phyloP scores from a whole-genome alignment of 2,329 filamentous ascomycete genomes.

The Berkeleyomyces rouxiae region DNA sequence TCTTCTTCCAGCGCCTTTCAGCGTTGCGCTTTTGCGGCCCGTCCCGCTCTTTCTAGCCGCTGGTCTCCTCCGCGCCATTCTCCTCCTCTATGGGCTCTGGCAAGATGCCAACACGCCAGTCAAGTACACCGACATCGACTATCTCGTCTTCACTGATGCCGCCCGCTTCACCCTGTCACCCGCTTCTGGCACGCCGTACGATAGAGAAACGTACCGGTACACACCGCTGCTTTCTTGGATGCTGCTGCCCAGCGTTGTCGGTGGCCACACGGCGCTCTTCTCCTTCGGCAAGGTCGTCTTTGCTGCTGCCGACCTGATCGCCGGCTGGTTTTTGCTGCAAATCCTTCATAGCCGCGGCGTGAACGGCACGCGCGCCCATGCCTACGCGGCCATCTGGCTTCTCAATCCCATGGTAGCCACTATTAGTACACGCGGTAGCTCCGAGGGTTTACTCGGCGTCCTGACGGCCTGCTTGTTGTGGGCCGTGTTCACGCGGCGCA shows the following conservation, averaged over 20 bases:
- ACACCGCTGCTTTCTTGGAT: constrained; percentile 89
- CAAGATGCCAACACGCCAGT: constrained; percentile 83
- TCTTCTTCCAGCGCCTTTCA: constrained; percentile 4
- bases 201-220: constrained; percentile 88
- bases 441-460: constrained; percentile 75
- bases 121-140: constrained; percentile 99
- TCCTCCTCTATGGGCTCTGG: constrained; percentile 78
- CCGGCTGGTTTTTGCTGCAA: constrained; percentile 34
- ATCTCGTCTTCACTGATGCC: constrained; percentile 94
- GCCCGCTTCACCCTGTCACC: constrained; percentile 48
- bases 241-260: constrained; percentile 51
- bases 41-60: constrained; percentile 35
- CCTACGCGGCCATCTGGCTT: constrained; percentile 77
- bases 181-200: constrained; percentile 52
- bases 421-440: constrained; percentile 88
- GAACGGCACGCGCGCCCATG: constrained; percentile 38
- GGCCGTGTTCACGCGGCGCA: constrained; percentile 51
- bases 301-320: constrained; percentile 63
- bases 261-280: constrained; percentile 31
- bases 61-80: constrained; percentile 47
- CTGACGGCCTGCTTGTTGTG: constrained; percentile 71
- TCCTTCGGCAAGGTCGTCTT: constrained; percentile 80
- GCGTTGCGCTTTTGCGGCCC: constrained; percentile 10
- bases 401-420: constrained; percentile 97
- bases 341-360: constrained; percentile 25